phyloP scores from a whole-genome alignment of 805 yeast genomes.

The Schwanniomyces yamadae region DNA sequence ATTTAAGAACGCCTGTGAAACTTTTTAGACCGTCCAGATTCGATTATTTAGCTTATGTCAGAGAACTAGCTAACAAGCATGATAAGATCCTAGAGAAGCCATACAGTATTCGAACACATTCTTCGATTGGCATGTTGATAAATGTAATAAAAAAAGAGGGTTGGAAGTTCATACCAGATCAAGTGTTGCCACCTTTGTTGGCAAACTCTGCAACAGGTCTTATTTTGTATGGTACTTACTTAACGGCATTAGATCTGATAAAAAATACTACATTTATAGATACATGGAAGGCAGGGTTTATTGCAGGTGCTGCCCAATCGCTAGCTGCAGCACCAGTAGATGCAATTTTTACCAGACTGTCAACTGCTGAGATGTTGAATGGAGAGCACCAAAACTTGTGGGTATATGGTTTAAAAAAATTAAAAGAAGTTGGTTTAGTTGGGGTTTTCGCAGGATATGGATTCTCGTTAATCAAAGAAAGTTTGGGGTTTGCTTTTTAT shows the following conservation, averaged over 20 bases:
- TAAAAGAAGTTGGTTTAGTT: constrained; percentile 69
- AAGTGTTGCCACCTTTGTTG: constrained; percentile 79
- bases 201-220: constrained; percentile 91
- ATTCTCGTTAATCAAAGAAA: constrained; percentile 75
- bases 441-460: constrained; percentile 91
- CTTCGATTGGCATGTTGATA: constrained; percentile 70
- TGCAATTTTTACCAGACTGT: constrained; percentile 81
- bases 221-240: constrained; percentile 79
- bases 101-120: constrained; percentile 64
- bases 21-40: constrained; percentile 87
- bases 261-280: constrained; percentile 37
- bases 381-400: constrained; percentile 71
- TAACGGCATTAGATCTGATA: constrained; percentile 47
- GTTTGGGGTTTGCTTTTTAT: constrained; percentile 79
- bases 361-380: constrained; percentile 67
- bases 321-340: constrained; percentile 91
- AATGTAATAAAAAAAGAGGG: constrained; percentile 76
- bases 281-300: constrained; percentile 74
- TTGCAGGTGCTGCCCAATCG: constrained; percentile 88
- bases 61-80: constrained; percentile 50
- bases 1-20: constrained; percentile 79
- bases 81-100: constrained; percentile 45
- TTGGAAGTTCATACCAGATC: constrained; percentile 83
- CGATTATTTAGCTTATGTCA: constrained; percentile 73
- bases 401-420: constrained; percentile 68